These are phyloP conservation scores for Phalaenopsis equestris DNA, from an alignment of 106 monocot species.

Conservation along the genomic window DNA sequence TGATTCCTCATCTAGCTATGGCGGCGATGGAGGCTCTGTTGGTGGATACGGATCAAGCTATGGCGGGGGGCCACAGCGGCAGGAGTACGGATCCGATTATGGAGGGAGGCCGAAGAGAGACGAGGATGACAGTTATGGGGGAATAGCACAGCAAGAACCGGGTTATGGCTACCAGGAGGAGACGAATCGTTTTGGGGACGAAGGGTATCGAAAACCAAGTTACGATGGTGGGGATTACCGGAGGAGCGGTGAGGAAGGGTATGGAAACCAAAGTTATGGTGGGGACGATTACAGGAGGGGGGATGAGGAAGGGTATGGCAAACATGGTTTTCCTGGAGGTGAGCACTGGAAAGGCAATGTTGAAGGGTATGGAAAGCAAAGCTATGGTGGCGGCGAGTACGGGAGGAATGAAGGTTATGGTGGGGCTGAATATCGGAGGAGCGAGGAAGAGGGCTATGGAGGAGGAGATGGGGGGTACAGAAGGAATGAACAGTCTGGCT, in stretches of 20 bases:
- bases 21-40: background rate
- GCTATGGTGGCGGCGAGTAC: conserved; percentile 11
- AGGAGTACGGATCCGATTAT: conserved; percentile 20
- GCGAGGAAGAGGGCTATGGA: too few species aligned
- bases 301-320: conserved; percentile 13
- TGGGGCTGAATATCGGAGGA: conserved; percentile 15
- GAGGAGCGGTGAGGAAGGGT: conserved; percentile 15
- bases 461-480: conserved; percentile 16
- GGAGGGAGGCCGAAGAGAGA: conserved; percentile 8
- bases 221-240: conserved; percentile 14
- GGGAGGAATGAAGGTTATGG: conserved; percentile 14
- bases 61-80: background rate
- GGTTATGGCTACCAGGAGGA: background rate
- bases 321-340: background rate
- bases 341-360: background rate
- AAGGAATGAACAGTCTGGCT: conserved; percentile 18
- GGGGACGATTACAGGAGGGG: conserved; percentile 8
- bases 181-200: background rate
- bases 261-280: background rate
- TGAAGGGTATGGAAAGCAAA: conserved; percentile 1
- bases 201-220: background rate
- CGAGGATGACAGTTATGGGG: background rate
- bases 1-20: background rate
- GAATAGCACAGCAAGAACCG: conserved; percentile 1
- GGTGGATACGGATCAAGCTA: background rate